Conservation (phyloP, 2,329 filamentous ascomycete species). For the Arthroderma uncinatum region DNA sequence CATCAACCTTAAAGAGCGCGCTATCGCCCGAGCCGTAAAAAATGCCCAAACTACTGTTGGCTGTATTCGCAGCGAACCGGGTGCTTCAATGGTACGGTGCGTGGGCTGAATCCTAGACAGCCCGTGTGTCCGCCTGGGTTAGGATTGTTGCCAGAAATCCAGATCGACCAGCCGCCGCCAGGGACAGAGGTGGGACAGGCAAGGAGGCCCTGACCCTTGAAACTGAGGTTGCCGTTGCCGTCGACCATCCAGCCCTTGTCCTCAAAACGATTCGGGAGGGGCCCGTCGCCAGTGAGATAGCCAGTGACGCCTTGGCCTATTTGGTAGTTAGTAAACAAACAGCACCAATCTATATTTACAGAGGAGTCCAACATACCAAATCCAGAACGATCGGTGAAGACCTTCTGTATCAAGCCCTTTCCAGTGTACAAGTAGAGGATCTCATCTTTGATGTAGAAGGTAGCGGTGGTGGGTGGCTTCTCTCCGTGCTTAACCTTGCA, state of each 20-base stretch:
- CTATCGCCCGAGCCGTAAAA: no score
- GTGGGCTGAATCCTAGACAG: background rate
- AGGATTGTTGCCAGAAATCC: background rate
- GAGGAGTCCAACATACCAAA: constrained; percentile 1
- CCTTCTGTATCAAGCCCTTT: background rate
- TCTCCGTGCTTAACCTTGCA: background rate
- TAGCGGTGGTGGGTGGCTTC: background rate
- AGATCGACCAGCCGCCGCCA: background rate
- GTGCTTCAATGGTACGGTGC: background rate
- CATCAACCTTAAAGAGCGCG: no score
- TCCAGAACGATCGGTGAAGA: background rate
- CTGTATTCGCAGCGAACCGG: background rate
- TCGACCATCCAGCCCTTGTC: background rate
- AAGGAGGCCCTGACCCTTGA: background rate
- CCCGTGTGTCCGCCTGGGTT: background rate
- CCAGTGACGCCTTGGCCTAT: background rate
- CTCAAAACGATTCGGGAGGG: background rate
- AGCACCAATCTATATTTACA: background rate
- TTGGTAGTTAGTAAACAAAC: background rate
- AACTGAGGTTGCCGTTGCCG: background rate
- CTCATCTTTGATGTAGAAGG: background rate
- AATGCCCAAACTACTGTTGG: no score
- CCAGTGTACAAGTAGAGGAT: background rate
- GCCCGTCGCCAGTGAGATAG: background rate
- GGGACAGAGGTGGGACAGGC: background rate